Evolutionary conservation across 1,284 basidiomycete species (phyloP).

Genomic region (Cystobasidium sp.): DNA sequence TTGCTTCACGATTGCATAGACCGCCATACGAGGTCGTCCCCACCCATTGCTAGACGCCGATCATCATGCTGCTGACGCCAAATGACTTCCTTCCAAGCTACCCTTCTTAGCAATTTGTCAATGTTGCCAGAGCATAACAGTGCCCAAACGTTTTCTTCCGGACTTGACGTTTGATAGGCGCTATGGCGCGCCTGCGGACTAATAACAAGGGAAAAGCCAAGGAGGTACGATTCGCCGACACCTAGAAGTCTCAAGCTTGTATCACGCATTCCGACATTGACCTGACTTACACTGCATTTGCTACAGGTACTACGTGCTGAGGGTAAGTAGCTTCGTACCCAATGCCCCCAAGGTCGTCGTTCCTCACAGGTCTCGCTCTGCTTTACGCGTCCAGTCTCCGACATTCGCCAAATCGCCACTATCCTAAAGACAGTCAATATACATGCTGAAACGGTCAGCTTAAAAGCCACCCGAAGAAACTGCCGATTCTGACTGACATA

Average conservation of each 20-base stretch:
- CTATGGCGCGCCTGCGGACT: constrained; percentile 8
- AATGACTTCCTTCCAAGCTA: too few species aligned
- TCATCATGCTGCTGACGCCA: too few species aligned
- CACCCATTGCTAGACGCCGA: too few species aligned
- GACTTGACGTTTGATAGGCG: not conserved
- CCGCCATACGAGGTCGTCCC: too few species aligned
- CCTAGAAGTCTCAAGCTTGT: not conserved
- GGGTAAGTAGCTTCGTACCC: too few species aligned
- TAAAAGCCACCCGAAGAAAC: not conserved
- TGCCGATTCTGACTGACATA: not conserved
- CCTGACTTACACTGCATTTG: not conserved
- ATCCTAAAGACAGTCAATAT: constrained; percentile 50
- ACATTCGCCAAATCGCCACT: constrained; percentile 49
- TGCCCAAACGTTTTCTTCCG: not conserved
- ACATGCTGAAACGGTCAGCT: constrained; percentile 26
- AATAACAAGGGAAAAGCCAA: constrained; percentile 1
- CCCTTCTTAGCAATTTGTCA: too few species aligned
- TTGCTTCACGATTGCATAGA: too few species aligned
- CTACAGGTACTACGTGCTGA: constrained; percentile 33
- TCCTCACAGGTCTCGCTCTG: not conserved
- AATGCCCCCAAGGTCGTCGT: too few species aligned
- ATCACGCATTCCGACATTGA: not conserved
- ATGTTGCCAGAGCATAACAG: too few species aligned
- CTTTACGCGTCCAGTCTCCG: constrained; percentile 40
- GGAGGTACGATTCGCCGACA: not conserved